Base-by-base conservation (phyloP, 2,329 filamentous ascomycete genomes). In the Tolypocladium paradoxum region DNA sequence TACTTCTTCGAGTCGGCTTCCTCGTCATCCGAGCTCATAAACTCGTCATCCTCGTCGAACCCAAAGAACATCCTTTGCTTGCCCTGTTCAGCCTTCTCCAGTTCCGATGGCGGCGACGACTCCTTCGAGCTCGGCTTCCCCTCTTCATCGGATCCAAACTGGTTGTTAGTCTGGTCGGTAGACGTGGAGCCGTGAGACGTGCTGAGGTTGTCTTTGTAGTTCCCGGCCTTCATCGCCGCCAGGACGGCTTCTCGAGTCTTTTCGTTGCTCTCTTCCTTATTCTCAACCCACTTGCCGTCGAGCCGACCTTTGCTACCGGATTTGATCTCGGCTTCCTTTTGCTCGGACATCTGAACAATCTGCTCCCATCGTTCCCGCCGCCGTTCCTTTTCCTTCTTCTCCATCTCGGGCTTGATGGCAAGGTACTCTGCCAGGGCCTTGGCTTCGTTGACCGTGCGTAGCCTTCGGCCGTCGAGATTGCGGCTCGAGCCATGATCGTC, bases 391-490 rank as follows among this genome's bases (percentile, higher is more conserved):
- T 97, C 90, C 65, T 89, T 89, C 70, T 86, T 84, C 58, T 96
- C 93, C 92, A 99, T 96, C 56, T 96, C 92, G 0, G 95, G 93
- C 67, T 97, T 96, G 60, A 95, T 88, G 2, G 91, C 90, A 2
- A 97, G 79, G 64, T 96, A 97, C 67, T 97, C 91, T 0, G 95
- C 93, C 22, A 99, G 76, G 1, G 90, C 88, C 70, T 99, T 99
- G 35, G 93, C 93, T 68, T 99, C 93, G 37, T 88, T 92, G 31
- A 97, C 89, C 2, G 93, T 97, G 50, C 95, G 84, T 53, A 99
- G 70, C 53, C 93, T 82, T 24, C 93, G 84, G 0, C 93, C 93
- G 63, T 97, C 93, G 2, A 99, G 77, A 60, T 97, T 99, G 58
- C 93, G 84, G 65, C 89, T 96, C 2, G 91, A 96, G 27, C 84